A percentile compares a stretch with the other conserved stretches of the same genome.
phyloP scores from a whole-genome alignment of 1,139 yeast genomes.

The Blastobotrys serpentis region DNA sequence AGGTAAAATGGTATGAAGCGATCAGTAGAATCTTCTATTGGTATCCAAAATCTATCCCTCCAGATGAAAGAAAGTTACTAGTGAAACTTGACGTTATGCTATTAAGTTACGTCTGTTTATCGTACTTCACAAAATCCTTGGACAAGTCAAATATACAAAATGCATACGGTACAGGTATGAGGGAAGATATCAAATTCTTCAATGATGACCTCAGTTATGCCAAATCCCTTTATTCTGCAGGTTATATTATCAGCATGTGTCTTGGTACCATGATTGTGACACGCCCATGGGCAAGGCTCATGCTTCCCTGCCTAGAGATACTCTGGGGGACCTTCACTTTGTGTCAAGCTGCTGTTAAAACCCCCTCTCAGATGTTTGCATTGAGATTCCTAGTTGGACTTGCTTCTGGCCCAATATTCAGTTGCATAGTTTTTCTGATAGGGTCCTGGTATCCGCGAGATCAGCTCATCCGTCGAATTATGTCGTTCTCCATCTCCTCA shows the following conservation, averaged over 20 bases:
- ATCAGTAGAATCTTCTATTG: constrained; percentile 33
- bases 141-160: constrained; percentile 37
- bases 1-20: constrained; percentile 33
- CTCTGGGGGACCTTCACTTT: constrained; percentile 59
- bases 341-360: constrained; percentile 46
- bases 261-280: constrained; percentile 40
- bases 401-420: constrained; percentile 60
- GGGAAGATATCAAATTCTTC: constrained; percentile 44
- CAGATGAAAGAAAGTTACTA: constrained; percentile 33
- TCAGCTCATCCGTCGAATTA: constrained; percentile 51
- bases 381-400: constrained; percentile 58
- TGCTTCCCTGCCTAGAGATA: constrained; percentile 52
- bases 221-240: constrained; percentile 59
- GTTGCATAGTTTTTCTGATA: constrained; percentile 50
- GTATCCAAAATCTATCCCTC: constrained; percentile 35
- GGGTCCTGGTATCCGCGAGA: constrained; percentile 51
- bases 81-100: constrained; percentile 36
- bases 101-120: constrained; percentile 34
- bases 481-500: constrained; percentile 45
- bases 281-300: constrained; percentile 40
- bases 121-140: constrained; percentile 37
- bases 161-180: constrained; percentile 34
- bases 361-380: constrained; percentile 51
- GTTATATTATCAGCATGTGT: constrained; percentile 49
- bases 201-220: constrained; percentile 68